A percentile compares a stretch with the other conserved stretches of the same genome.
Conservation (phyloP, 169 alveolate genomes). For the Theileria orientalis region DNA sequence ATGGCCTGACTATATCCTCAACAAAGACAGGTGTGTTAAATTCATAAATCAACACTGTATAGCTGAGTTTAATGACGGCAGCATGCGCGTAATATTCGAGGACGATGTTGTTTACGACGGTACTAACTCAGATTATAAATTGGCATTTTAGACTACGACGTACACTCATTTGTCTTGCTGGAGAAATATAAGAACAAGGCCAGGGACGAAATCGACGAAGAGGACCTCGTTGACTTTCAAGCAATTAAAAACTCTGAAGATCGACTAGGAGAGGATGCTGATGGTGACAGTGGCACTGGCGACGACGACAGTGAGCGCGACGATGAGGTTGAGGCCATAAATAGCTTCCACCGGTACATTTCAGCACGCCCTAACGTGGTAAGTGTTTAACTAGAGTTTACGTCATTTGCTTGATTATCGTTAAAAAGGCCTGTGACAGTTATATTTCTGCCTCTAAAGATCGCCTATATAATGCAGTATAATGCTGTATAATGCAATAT, state of each 20-base stretch:
- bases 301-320: slow-evolving; percentile 22
- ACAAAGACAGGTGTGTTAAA: background rate
- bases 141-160: background rate
- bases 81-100: background rate
- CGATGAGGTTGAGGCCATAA: slow-evolving; percentile 8
- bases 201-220: slow-evolving; percentile 53
- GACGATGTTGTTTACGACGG: slow-evolving; percentile 1
- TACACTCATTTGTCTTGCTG: slow-evolving; percentile 21
- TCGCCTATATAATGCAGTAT: no score
- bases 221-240: slow-evolving; percentile 53
- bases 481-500: background rate
- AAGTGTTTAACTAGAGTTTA: background rate
- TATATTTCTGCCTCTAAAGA: no score
- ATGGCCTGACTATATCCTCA: background rate
- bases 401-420: no score
- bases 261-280: background rate
- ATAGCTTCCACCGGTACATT: slow-evolving; percentile 39
- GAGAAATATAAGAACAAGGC: slow-evolving; percentile 32
- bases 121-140: background rate
- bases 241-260: background rate
- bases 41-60: background rate
- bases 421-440: background rate
- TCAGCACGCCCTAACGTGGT: slow-evolving; percentile 26
- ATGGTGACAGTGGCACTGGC: background rate
- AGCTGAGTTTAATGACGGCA: background rate